phyloP scores from a whole-genome alignment of 441 rosid species.

The Populus tomentosa region DNA sequence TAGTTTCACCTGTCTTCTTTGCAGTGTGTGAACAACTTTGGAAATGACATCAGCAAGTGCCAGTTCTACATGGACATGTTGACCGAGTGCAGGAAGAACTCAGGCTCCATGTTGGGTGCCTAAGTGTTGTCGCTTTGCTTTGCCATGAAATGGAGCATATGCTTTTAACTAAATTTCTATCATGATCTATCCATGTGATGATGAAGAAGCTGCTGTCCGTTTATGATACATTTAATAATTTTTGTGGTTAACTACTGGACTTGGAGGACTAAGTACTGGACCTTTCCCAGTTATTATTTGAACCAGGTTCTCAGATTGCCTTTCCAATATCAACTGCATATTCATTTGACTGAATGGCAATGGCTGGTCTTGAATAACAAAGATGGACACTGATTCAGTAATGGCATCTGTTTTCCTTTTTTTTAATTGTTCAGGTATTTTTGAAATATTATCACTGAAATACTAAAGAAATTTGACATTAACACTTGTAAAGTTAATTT shows the following conservation, averaged over 20 bases:
- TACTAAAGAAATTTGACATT: too few relatives aligned
- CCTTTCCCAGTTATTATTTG: not conserved
- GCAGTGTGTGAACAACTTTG: slow-evolving; percentile 76
- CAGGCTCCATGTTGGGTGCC: slow-evolving; percentile 40
- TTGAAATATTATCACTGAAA: too few relatives aligned
- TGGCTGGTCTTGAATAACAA: not conserved
- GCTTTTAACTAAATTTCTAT: not conserved
- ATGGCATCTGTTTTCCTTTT: too few relatives aligned
- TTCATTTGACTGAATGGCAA: not conserved
- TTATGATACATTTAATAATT: slow-evolving; percentile 14
- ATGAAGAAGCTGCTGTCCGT: slow-evolving; percentile 14
- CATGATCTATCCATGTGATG: not conserved
- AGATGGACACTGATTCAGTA: not conserved
- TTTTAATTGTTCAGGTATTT: too few relatives aligned
- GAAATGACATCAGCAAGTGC: slow-evolving; percentile 83
- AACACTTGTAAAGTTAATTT: too few relatives aligned
- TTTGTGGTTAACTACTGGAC: not conserved
- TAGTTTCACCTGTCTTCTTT: not conserved
- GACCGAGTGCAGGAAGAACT: slow-evolving; percentile 85
- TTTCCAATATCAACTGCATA: not conserved
- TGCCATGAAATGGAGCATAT: slow-evolving; percentile 10
- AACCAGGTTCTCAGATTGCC: not conserved
- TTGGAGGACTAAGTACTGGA: not conserved
- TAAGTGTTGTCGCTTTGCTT: slow-evolving; percentile 6
- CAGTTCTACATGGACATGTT: slow-evolving; percentile 99